Evolutionary conservation across 108 stramenopile genomes (phyloP).

Genomic region (Skeletonema grethae): DNA sequence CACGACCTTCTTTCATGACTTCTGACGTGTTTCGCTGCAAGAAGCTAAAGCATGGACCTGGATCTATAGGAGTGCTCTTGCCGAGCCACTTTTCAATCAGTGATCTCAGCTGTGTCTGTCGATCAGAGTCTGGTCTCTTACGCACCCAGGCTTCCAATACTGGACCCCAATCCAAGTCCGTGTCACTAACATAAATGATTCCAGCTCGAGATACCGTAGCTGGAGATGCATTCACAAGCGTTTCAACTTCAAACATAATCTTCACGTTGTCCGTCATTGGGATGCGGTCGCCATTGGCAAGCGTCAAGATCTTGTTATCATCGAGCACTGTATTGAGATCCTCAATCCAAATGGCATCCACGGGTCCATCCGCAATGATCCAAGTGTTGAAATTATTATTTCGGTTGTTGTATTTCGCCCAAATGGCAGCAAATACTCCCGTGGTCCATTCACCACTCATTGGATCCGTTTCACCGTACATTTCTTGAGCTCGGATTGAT

Average conservation of each 20-base stretch:
- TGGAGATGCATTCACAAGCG: constrained; percentile 89
- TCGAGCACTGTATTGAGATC: constrained; percentile 93
- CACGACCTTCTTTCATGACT: constrained; percentile 82
- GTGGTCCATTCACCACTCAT: constrained; percentile 91
- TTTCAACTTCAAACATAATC: constrained; percentile 91
- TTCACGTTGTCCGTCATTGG: constrained; percentile 93
- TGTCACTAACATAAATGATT: constrained; percentile 92
- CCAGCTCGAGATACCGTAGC: constrained; percentile 95
- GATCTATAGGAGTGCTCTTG: constrained; percentile 63
- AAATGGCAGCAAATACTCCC: constrained; percentile 92
- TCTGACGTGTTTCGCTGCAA: constrained; percentile 66
- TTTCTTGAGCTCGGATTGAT: constrained; percentile 89
- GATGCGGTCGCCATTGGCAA: constrained; percentile 93
- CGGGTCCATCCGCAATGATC: constrained; percentile 94
- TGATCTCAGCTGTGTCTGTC: constrained; percentile 59
- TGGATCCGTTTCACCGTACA: constrained; percentile 93
- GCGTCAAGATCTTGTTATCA: constrained; percentile 89
- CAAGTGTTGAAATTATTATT: constrained; percentile 88
- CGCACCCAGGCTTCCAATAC: constrained; percentile 86
- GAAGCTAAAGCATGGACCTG: constrained; percentile 79
- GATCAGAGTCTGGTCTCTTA: constrained; percentile 59
- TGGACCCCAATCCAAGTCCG: constrained; percentile 88
- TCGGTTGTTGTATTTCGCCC: constrained; percentile 91
- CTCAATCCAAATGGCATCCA: constrained; percentile 96
- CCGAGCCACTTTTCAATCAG: constrained; percentile 82